Percentiles rank a stretch among this genome's conserved stretches.
Evolutionary conservation across 169 alveolate genomes (phyloP).

Genomic region (Eimeria acervulina): DNA sequence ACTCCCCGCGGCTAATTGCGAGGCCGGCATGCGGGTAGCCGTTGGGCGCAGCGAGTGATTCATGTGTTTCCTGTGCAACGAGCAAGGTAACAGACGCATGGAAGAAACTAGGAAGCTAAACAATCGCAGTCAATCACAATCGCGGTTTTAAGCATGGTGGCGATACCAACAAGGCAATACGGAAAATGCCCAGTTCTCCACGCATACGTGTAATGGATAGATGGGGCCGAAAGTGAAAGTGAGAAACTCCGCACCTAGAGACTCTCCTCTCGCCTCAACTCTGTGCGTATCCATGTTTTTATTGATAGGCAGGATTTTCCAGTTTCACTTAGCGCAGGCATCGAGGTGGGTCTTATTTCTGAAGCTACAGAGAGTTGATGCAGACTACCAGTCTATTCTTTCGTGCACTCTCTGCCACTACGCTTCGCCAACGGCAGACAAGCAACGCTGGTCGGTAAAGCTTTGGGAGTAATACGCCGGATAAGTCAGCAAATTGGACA

Average conservation of each 20-base stretch:
- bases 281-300: not conserved
- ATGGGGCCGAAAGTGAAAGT: not conserved
- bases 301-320: not conserved
- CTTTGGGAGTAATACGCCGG: not conserved
- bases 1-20: not conserved
- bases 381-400: not conserved
- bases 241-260: not conserved
- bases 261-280: not conserved
- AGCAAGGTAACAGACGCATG: not conserved
- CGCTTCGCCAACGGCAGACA: not conserved
- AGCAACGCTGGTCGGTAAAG: not conserved
- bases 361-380: not conserved
- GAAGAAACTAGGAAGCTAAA: not conserved
- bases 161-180: not conserved
- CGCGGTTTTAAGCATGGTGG: too few relatives aligned
- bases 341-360: not conserved
- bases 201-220: too few relatives aligned
- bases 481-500: not conserved
- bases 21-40: not conserved
- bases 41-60: too few relatives aligned
- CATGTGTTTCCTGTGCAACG: not conserved
- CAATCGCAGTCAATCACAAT: too few relatives aligned
- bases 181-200: not conserved
- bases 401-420: not conserved
- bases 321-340: not conserved